Evolutionary conservation across 306 rosid species (phyloP), one percentile per base, ranked within the genome.

Genomic region (Ceratonia siliqua): DNA sequence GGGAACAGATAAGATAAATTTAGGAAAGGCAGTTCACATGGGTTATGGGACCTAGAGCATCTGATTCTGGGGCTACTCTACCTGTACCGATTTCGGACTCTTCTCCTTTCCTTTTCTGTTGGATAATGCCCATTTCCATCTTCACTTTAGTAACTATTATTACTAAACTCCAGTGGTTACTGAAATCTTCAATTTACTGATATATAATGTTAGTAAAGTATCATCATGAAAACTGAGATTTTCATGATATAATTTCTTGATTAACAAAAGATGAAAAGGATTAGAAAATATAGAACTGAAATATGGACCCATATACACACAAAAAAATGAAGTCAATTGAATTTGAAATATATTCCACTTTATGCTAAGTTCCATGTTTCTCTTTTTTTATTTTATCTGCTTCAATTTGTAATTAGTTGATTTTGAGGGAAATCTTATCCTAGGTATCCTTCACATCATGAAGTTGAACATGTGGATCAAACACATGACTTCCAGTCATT

Each of bases 21-120:
- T 70, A 50, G 25, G 55, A 24, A 49, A 55, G 43, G 52, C 25
- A 54, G 17, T 59, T 72, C 87, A 83, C 82, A 67, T 83, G 87
- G 70, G 25, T 18, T 8, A 50, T 71, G 76, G 87, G 74, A 2
- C 87, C 84, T 8, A 69, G 0, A 3, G 20, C 21, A 52, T 43
- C 59, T 53, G 20, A 20, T 20, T 62, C 30, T 13, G 18, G 13
- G 25, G 33, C 24, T 15, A 10, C 27, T 63, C 17, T 41, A 10
- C 61, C 36, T 5, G n/a, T 21, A 14, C 5, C 28, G 13, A 22
- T 33, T 21, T 65, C 28, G 25, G n/a, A 28, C 38, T 50, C 46
- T 24, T 33, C 42, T 8, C 20, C 55, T 35, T 5, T 24, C 3
- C 35, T 2, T 66, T 52, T 53, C n/a, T 25, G 3, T 65, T n/a